Conservation (phyloP, 2,329 filamentous ascomycete genomes). For the Coleophoma cylindrospora region DNA sequence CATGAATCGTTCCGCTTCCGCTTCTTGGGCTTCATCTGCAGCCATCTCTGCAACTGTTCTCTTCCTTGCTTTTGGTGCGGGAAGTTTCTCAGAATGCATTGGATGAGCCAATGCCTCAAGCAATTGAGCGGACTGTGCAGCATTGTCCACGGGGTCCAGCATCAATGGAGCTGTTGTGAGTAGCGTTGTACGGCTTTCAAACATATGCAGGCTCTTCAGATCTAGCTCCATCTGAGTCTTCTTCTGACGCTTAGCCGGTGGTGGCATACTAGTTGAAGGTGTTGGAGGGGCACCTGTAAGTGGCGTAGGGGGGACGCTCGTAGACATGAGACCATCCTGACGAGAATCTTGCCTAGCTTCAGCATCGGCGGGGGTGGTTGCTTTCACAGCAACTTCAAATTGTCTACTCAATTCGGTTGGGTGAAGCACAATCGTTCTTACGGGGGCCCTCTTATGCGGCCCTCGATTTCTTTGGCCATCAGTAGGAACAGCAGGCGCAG, state of each 20-base stretch:
- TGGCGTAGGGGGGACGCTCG: conserved; percentile 54
- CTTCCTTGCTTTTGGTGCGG: conserved; percentile 84
- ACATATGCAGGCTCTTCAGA: conserved; percentile 63
- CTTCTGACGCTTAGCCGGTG: conserved; percentile 64
- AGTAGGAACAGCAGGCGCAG: conserved; percentile 41
- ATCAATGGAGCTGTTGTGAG: conserved; percentile 70
- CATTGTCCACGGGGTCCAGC: conserved; percentile 68
- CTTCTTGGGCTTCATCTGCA: conserved; percentile 87
- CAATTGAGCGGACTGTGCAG: conserved; percentile 65
- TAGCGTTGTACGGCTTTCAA: conserved; percentile 71
- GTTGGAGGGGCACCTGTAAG: conserved; percentile 54
- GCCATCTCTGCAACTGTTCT: conserved; percentile 92
- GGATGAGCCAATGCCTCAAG: conserved; percentile 71
- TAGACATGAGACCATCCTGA: conserved; percentile 34
- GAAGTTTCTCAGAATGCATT: conserved; percentile 69
- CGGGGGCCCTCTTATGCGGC: conserved; percentile 51
- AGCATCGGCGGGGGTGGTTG: conserved; percentile 53
- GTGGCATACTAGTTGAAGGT: conserved; percentile 49
- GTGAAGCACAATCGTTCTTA: conserved; percentile 77
- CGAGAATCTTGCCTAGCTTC: conserved; percentile 38
- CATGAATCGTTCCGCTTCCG: conserved; percentile 88
- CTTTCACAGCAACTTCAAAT: conserved; percentile 71
- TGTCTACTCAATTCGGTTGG: conserved; percentile 74
- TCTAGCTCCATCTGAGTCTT: conserved; percentile 72
- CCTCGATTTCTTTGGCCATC: conserved; percentile 40